Conservation (phyloP, 768 basidiomycete genomes). For the Scleroderma citrinum region DNA sequence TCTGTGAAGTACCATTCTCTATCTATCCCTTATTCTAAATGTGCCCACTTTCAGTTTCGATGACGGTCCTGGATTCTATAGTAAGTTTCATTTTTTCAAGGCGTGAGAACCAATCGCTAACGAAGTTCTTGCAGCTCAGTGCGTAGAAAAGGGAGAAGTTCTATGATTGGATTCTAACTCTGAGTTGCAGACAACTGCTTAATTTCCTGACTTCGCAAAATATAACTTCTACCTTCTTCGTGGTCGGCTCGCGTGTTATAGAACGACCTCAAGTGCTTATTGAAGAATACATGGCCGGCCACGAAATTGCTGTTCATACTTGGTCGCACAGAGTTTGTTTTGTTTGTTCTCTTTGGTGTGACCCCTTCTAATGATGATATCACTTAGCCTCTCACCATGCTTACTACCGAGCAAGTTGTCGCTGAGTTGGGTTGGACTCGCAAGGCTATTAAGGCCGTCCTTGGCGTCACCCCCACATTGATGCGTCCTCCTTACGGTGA, state of each 20-base stretch:
- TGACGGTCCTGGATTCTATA: slow-evolving; percentile 84
- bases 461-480: slow-evolving; percentile 71
- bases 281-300: slow-evolving; percentile 74
- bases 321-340: slow-evolving; percentile 74
- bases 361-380: slow-evolving; percentile 11
- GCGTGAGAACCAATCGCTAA: slow-evolving; percentile 2
- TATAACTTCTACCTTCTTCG: slow-evolving; percentile 84
- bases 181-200: slow-evolving; percentile 51
- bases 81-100: slow-evolving; percentile 36
- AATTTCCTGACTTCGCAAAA: slow-evolving; percentile 60
- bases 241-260: slow-evolving; percentile 79
- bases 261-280: slow-evolving; percentile 70
- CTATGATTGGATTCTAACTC: neutral
- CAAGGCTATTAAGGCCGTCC: slow-evolving; percentile 69
- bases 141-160: slow-evolving; percentile 12
- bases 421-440: slow-evolving; percentile 93
- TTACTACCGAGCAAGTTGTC: slow-evolving; percentile 80
- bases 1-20: slow-evolving; percentile 10
- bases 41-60: slow-evolving; percentile 48
- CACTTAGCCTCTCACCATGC: slow-evolving; percentile 53
- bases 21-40: slow-evolving; percentile 1
- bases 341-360: neutral
- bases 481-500: slow-evolving; percentile 85
- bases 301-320: slow-evolving; percentile 82
- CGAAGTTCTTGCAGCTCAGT: slow-evolving; percentile 41